Conservation (phyloP, 2,329 filamentous ascomycete species). For the Pleochaeta shiraiana region DNA sequence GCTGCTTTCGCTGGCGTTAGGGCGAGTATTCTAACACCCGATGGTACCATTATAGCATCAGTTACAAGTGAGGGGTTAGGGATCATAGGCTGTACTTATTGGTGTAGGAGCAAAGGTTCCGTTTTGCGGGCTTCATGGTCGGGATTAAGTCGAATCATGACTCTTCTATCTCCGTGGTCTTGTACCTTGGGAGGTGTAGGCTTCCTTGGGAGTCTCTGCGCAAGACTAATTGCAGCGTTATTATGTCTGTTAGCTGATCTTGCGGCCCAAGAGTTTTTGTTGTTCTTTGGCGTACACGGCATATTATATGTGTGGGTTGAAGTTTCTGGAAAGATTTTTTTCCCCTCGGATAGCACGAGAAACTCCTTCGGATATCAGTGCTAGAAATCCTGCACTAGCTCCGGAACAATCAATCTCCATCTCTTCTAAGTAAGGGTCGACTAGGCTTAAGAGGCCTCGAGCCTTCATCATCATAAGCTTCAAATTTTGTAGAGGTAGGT, state of each 20-base stretch:
- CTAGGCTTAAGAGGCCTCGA: background rate
- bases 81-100: background rate
- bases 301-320: background rate
- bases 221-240: background rate
- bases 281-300: background rate
- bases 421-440: background rate
- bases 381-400: background rate
- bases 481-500: background rate
- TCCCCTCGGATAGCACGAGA: background rate
- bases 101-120: background rate
- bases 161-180: background rate
- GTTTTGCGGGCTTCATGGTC: conserved; percentile 1
- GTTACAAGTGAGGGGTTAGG: background rate
- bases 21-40: background rate
- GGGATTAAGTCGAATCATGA: background rate
- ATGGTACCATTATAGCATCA: background rate
- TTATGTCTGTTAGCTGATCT: background rate
- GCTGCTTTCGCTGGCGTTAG: background rate
- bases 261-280: background rate
- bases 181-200: background rate
- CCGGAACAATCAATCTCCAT: background rate
- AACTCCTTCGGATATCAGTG: background rate
- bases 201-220: background rate
- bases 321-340: background rate
- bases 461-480: background rate